Evolutionary conservation across 192 early-diverging fungal genomes (phyloP), one percentile per base, ranked within the genome.

Genomic region (Linnemannia schmuckeri): DNA sequence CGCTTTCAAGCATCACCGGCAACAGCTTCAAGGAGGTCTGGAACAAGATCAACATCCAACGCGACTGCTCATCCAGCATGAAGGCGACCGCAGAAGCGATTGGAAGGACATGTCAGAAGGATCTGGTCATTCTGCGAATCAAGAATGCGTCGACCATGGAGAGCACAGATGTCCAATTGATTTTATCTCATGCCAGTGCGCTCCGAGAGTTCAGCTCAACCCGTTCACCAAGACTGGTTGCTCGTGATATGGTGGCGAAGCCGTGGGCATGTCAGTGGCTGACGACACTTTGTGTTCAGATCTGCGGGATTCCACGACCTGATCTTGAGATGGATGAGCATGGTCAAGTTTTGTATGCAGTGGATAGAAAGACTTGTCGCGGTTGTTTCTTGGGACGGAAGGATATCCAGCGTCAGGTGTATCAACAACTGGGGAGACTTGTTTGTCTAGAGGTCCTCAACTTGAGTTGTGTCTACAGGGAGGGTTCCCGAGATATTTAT

Each of bases 231-330:
- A 66, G 27, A 33, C 10, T 66, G 61, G 61, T 24, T 66, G 61
- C 61, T 66, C 61, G 61, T 33, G 61, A 66, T 4, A 66, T 66
- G 30, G 61, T 66, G 61, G 30, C 61, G 30, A 66, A 66, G 33
- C 61, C 61, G 27, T 66, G 61, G 61, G 61, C 61, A 12, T 66
- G 61, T 66, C 61, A 66, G 4, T 66, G 61, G 61, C 61, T 66
- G 30, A 66, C 61, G 61, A 66, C 61, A 13, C 27, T 66, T 6
- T 66, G 61, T 66, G 27, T 33, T 66, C 61, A 66, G 3, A 66
- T 66, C 30, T 27, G 30, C n/a, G 61, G 61, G 30, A 66, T 66
- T 15, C 61, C 61, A 33, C 61, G 61, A 33, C 61, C 61, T 13
- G 61, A 66, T 12, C 13, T 66, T 15, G 12, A 66, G 27, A 66